These are phyloP conservation scores for Alternaria sp. DNA, from an alignment of 2,329 filamentous ascomycete genomes.

Conservation along the genomic window DNA sequence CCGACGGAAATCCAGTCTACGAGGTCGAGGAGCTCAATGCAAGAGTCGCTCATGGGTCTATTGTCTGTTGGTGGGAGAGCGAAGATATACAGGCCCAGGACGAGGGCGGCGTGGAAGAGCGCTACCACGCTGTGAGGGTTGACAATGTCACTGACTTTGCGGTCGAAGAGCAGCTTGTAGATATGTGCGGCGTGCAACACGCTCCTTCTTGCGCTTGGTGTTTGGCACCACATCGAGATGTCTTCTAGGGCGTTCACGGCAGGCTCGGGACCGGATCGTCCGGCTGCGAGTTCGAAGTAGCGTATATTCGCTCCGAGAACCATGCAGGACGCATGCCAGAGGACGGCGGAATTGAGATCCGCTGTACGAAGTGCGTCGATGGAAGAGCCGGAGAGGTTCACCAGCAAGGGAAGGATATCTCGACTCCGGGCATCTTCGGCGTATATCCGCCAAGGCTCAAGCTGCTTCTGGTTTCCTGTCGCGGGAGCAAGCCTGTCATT, in stretches of 20 bases:
- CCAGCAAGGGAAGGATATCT: conserved; percentile 44
- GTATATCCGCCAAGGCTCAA: conserved; percentile 52
- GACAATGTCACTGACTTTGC: conserved; percentile 60
- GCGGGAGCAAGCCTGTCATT: conserved; percentile 41
- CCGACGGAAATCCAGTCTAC: conserved; percentile 58
- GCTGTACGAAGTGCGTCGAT: conserved; percentile 51
- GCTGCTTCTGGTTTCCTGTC: conserved; percentile 33
- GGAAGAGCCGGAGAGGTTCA: conserved; percentile 49
- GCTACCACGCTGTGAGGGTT: conserved; percentile 59
- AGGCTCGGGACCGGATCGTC: conserved; percentile 55
- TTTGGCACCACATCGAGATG: conserved; percentile 59
- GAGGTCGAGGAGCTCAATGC: conserved; percentile 58
- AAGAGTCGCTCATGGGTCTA: conserved; percentile 34
- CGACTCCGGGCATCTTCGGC: conserved; percentile 56
- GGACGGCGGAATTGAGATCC: conserved; percentile 57
- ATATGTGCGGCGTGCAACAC: conserved; percentile 61
- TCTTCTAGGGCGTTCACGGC: conserved; percentile 58
- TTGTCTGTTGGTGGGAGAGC: conserved; percentile 49
- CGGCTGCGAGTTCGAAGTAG: conserved; percentile 60
- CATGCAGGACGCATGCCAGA: conserved; percentile 63
- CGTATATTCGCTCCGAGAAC: conserved; percentile 59
- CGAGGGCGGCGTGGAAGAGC: conserved; percentile 59
- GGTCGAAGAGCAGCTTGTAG: conserved; percentile 58
- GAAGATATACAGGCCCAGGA: conserved; percentile 60
- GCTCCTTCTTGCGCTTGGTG: conserved; percentile 57